These are phyloP conservation scores for Wickerhamomyces ciferrii DNA, from an alignment of 805 yeast species.

Conservation along the genomic window DNA sequence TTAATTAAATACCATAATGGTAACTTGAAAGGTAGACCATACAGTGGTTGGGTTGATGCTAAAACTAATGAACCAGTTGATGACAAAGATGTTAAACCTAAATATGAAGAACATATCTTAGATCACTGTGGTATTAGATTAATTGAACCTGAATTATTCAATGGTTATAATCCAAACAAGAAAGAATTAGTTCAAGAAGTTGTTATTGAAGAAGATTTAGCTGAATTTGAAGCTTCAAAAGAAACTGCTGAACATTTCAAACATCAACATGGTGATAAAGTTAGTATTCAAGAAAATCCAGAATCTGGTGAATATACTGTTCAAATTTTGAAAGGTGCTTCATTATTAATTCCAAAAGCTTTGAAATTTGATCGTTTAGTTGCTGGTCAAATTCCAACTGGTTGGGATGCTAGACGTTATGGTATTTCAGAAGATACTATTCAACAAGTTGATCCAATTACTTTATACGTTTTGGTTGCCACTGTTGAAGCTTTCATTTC, in stretches of 20 bases:
- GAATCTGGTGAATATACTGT: conserved; percentile 93
- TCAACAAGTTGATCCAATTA: conserved; percentile 93
- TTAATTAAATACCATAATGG: conserved; percentile 94
- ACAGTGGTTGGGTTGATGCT: conserved; percentile 97
- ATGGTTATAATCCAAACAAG: conserved; percentile 92
- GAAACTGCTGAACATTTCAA: conserved; percentile 94
- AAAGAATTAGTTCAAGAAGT: conserved; percentile 94
- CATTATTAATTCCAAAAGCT: conserved; percentile 80
- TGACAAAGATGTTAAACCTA: conserved; percentile 87
- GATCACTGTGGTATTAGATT: conserved; percentile 96
- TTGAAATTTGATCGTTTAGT: conserved; percentile 63
- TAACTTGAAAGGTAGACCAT: conserved; percentile 80
- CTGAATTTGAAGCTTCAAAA: conserved; percentile 91
- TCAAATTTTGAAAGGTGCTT: conserved; percentile 87
- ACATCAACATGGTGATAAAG: conserved; percentile 89
- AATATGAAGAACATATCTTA: conserved; percentile 84
- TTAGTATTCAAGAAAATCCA: conserved; percentile 83
- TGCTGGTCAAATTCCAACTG: conserved; percentile 88
- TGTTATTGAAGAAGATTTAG: conserved; percentile 93
- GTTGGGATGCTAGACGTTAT: conserved; percentile 93
- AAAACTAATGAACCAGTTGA: conserved; percentile 91
- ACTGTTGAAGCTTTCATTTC: conserved; percentile 92
- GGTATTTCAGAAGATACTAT: conserved; percentile 94
- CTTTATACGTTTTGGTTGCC: conserved; percentile 87
- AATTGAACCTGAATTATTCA: conserved; percentile 91